Base-by-base conservation (phyloP, 1,284 basidiomycete species). In the Puccinia triticina region DNA sequence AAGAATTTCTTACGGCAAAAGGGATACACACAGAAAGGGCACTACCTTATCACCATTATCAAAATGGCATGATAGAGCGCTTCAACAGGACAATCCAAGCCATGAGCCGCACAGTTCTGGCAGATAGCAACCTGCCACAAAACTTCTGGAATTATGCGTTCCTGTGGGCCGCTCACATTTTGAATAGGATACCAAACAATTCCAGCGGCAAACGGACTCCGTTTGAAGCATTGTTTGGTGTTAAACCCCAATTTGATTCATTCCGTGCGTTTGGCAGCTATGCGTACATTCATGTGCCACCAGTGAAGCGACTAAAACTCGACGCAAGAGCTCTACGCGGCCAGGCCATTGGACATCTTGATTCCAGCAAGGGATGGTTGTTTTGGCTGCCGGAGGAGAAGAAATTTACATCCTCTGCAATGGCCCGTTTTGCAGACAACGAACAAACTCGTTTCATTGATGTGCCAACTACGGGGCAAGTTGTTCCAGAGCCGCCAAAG, bases 31-130 rank as follows among this genome's bases (percentile, higher is more conserved):
- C 46, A 0, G 67, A 72, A 32, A 34, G 18, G 5, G n/a, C 66
- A 0, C 10, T 79, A 10, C 77, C 77, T 0, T 79, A 79, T 34
- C 61, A 79, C 10, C 77, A 79, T 29, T 32, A 79, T 12, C 77
- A 79, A 37, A 69, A 59, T 46, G 77, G 77, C 3, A 10, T 34
- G 26, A 46, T 71, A 1, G 77, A 79, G 32, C 23, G 67, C 4
- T 71, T 40, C 46, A 79, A 71, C 34, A 21, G 53, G 11, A 79
- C 53, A 0, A 18, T 79, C 0, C 4, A 26, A 3, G 53, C 40
- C 12, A 71, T 79, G 67, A 48, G 29, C 0, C 21, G 77, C 3
- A 72, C 77, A 21, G 21, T 71, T n/a, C 34, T 79, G 1, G n/a
- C 59, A 4, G 34, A 32, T n/a, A 66, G 50, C 3, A 21, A 32